phyloP scores from a whole-genome alignment of 352 stramenopile species.

The Phytopythium vexans region DNA sequence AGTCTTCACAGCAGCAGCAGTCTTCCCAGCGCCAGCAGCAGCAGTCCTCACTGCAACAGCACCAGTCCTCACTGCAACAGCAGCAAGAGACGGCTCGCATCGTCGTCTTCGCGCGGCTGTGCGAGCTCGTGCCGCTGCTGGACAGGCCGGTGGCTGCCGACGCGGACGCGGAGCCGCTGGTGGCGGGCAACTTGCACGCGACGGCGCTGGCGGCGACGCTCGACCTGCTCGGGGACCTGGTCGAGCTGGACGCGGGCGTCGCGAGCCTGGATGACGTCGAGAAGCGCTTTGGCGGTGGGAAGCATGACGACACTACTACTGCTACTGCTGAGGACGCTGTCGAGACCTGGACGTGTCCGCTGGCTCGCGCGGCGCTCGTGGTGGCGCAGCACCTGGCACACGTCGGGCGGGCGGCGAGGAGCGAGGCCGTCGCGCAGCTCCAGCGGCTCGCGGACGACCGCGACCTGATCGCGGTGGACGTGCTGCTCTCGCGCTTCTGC shows the following conservation, averaged over 20 bases:
- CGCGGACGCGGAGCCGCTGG: background rate
- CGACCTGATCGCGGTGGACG: slow-evolving; percentile 29
- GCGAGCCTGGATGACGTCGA: slow-evolving; percentile 31
- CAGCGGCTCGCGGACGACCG: background rate
- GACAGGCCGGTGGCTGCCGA: background rate
- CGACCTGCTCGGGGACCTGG: slow-evolving; percentile 58
- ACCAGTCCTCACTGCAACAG: slow-evolving; percentile 8
- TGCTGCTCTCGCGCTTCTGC: slow-evolving; percentile 45
- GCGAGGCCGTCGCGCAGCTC: slow-evolving; percentile 6
- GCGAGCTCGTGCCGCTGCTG: slow-evolving; percentile 50
- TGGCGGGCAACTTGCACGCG: slow-evolving; percentile 36
- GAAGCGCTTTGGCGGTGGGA: slow-evolving; percentile 9
- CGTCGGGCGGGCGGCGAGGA: slow-evolving; percentile 15
- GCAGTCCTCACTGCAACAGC: slow-evolving; percentile 2
- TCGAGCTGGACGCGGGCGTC: slow-evolving; percentile 48
- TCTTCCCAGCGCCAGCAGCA: slow-evolving; percentile 1
- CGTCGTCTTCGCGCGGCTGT: slow-evolving; percentile 50
- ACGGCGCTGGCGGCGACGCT: slow-evolving; percentile 42
- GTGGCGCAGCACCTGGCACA: slow-evolving; percentile 39
- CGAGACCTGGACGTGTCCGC: slow-evolving; percentile 26
- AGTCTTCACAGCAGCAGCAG: slow-evolving; percentile 7
- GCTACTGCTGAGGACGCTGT: no score
- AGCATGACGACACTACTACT: background rate
- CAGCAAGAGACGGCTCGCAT: slow-evolving; percentile 40
- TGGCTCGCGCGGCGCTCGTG: slow-evolving; percentile 26